phyloP scores from a whole-genome alignment of 768 basidiomycete species.

The Dacryopinax primogenitus region DNA sequence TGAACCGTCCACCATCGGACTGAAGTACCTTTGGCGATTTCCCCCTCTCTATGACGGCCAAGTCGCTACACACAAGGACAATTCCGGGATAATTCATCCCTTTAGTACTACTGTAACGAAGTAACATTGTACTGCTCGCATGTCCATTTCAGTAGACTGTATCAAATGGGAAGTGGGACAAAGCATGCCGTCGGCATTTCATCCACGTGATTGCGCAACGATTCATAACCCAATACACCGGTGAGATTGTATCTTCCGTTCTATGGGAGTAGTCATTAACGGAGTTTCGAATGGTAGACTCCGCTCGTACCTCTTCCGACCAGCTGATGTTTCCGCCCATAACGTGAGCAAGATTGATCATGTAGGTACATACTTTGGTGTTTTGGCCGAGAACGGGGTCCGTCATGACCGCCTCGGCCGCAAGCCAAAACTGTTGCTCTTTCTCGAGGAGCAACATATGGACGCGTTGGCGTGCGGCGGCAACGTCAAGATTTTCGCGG shows the following conservation, averaged over 20 bases:
- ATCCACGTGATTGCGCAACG: background rate
- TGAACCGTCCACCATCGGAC: too few relatives aligned
- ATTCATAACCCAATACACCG: background rate
- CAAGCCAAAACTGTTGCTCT: background rate
- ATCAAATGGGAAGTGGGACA: background rate
- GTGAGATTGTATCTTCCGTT: slow-evolving; percentile 2
- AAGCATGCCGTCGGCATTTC: background rate
- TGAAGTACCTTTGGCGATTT: background rate
- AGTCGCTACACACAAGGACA: too few relatives aligned
- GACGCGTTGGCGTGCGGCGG: background rate
- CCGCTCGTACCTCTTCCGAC: background rate
- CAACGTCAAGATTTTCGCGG: background rate
- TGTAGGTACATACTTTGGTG: background rate
- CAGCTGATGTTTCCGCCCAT: slow-evolving; percentile 7
- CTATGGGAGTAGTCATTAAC: background rate
- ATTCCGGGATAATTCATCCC: background rate
- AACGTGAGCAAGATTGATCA: background rate
- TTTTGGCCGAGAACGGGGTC: background rate
- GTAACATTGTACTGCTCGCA: background rate
- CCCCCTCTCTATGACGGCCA: background rate
- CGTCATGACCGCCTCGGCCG: background rate
- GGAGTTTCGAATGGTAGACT: background rate
- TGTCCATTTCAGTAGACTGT: background rate
- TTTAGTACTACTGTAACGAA: background rate
- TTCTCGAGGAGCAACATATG: background rate